Base-by-base conservation (phyloP, 1,284 basidiomycete genomes). In the Cystobasidiaceae sp. region DNA sequence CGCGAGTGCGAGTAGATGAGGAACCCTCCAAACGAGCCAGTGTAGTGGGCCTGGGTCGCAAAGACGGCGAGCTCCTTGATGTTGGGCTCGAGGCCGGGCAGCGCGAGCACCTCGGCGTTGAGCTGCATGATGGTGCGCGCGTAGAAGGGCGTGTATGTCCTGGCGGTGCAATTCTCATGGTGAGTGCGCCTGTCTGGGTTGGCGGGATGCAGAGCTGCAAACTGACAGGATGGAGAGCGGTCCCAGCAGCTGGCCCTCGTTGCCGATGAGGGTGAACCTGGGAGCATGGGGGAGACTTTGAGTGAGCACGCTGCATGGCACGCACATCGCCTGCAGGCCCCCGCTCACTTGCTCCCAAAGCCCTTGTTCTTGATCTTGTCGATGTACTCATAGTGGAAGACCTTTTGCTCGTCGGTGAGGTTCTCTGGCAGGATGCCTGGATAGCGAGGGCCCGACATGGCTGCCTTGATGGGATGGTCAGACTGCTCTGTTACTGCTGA, bases 21-120 rank as follows among this genome's bases (percentile, higher is more conserved):
- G 33, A 54, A 54, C 37, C 37, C 37, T 37, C 51, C 51, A 17
- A 54, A 54, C 13, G 13, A 17, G 34, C 51, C 23, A n/a, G 51
- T 54, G n/a, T 54, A 54, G 23, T 54, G 51, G 17, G 51, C 51
- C 41, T 54, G 51, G 5, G 51, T 54, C 19, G 51, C 51, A n/a
- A 54, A 21, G 8, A 54, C 41, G 15, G 51, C 51, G 15, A 54
- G 33, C 27, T 54, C 51, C n/a, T 23, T 39, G 19, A 54, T 37
- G n/a, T 32, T 37, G 27, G 51, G 51, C 33, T 54, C 51, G 9
- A 54, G 34, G 2, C 41, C 33, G 34, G 51, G 51, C 6, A 54
- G 33, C 17, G 51, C 28, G 8, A 54, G 33, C 8, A 54, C 51
- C 28, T 54, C 51, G 13, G 34, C 41, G 33, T 54, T 54, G 51